Base-by-base conservation (phyloP, 805 yeast genomes). In the Pichia eremophila region DNA sequence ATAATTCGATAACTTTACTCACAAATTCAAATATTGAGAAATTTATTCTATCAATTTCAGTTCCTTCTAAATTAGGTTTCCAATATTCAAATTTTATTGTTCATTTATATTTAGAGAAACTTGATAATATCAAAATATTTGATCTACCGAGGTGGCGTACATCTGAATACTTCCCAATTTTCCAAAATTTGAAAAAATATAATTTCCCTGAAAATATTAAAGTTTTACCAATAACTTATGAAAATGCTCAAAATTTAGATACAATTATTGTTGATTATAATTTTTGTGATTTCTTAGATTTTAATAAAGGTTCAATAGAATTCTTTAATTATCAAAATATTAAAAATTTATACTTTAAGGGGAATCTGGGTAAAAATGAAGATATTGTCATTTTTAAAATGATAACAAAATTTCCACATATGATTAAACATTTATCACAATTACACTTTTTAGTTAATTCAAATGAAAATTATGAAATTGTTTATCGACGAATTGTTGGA, bases 401-500 rank as follows among this genome's bases (percentile, higher is more conserved):
- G 18, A 34, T 64, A 17, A 64, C 67, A 1, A 56, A 54, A 22
- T 56, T 45, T 38, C 65, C 66, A 4, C 57, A 54, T 14, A 47
- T 57, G 50, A 49, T 64, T 17, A 53, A 52, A 31, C 48, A 56
- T 18, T 46, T 64, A 27, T 47, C 45, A 34, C 60, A 57, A 44
- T 47, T 64, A 18, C 59, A 58, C 42, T 64, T 64, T 51, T 53
- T 54, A 37, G 56, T 54, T 32, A 44, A 45, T 41, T n/a, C 47
- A 14, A 54, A 57, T 18, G 55, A 49, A n/a, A 48, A 58, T 17
- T 54, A 54, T 36, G 65, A 64, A 18, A 43, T 54, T 25, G 64
- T 57, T 15, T 64, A 64, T 50, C 55, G 68, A 44, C 50, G 68
- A 29, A 43, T 64, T 12, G 68, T 64, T 45, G 68, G 68, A 12